Evolutionary conservation across 2,329 filamentous ascomycete species (phyloP).

Genomic region (Ceratocystis variospora): DNA sequence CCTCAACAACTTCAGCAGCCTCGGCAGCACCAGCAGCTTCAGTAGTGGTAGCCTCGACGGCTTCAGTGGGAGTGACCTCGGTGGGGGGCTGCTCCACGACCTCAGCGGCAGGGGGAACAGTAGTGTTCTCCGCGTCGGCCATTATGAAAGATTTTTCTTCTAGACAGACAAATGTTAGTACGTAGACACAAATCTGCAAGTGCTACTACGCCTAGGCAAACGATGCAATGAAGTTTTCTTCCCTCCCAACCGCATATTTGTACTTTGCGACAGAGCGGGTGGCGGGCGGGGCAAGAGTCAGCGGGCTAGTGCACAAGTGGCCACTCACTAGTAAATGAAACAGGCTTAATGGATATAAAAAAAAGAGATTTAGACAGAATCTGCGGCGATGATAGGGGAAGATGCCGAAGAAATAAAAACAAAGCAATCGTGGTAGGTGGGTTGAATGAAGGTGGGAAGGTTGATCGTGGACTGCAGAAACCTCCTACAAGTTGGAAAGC

Average conservation of each 20-base stretch:
- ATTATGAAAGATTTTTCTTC: constrained; percentile 5
- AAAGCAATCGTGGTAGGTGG: background rate
- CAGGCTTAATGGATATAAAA: background rate
- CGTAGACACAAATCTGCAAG: background rate
- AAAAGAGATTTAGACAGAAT: background rate
- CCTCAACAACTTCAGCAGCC: constrained; percentile 13
- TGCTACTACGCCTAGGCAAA: background rate
- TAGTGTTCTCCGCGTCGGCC: constrained; percentile 18
- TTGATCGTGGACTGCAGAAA: background rate
- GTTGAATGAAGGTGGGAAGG: background rate
- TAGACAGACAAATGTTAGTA: background rate
- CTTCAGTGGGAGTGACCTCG: constrained; percentile 23
- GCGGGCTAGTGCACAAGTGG: background rate
- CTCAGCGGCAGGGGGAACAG: constrained; percentile 21
- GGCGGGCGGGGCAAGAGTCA: constrained; percentile 16
- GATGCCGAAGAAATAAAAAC: background rate
- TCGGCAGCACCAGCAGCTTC: constrained; percentile 15
- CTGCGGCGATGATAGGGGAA: background rate
- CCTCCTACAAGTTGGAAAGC: constrained; percentile 1
- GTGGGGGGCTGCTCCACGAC: constrained; percentile 20
- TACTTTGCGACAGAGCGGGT: constrained; percentile 17
- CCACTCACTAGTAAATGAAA: background rate
- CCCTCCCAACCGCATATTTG: background rate
- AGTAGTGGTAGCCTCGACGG: constrained; percentile 20
- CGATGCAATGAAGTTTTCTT: constrained; percentile 14